Base-by-base conservation (phyloP, 2,329 filamentous ascomycete genomes). In the Stagonosporopsis tanaceti region DNA sequence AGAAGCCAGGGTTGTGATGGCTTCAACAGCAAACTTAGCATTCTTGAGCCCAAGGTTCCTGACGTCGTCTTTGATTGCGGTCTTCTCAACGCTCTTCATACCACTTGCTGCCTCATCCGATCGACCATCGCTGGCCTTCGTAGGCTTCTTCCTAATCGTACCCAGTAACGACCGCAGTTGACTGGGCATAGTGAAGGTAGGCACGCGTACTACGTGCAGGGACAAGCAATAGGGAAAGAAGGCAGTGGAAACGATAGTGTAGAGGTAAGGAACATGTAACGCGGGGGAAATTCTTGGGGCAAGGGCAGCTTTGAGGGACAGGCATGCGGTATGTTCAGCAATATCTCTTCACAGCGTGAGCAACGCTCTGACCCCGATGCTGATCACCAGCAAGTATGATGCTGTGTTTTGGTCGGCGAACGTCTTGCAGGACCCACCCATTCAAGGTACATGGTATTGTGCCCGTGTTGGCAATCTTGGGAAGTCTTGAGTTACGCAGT, bases 1-100 rank as follows among this genome's bases (percentile, higher is more conserved):
- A 64, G 85, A 88, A 30, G 87, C 74, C 75, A 91, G 87, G 59
- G 79, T 81, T 52, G 84, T 82, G 55, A 91, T 78, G 41, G 89
- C 71, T 63, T 92, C 89, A 80, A 75, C 67, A 35, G 76, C 58
- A 55, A 69, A 75, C 60, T 60, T 67, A 37, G 69, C 69, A 47
- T 71, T 84, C 80, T 70, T 79, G 70, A 80, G 57, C 62, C 82
- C 73, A 20, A 92, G 73, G 5, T 82, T 76, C 61, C 80, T 85
- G 46, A 91, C 63, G 65, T 91, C 89, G 20, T 83, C 76, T 53
- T 58, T 38, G 22, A 75, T 57, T 30, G 59, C 57, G 5, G 71
- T 74, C 57, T 71, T 72, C 44, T 69, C 47, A 53, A 53, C 46
- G 27, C 50, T 62, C 51, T 65, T 59, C 48, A 67, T 28, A 11